These are phyloP conservation scores for Meyerozyma athensensis DNA, from an alignment of 1,139 yeast species.

Conservation along the genomic window DNA sequence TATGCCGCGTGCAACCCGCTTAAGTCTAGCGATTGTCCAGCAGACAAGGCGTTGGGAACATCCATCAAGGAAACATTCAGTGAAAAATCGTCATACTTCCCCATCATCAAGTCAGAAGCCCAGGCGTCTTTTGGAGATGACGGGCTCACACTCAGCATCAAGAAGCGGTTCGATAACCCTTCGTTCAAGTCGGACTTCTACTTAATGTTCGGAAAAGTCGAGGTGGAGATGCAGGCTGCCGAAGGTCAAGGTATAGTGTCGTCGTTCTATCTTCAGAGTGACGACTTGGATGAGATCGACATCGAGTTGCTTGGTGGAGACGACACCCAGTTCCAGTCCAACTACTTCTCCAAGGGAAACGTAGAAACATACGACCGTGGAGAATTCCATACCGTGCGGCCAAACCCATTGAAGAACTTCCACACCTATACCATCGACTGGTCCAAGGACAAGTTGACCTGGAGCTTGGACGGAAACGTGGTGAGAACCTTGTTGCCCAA, in stretches of 20 bases:
- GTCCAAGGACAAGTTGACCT: slow-evolving; percentile 56
- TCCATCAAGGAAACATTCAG: slow-evolving; percentile 49
- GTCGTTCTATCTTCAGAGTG: slow-evolving; percentile 76
- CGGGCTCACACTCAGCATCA: slow-evolving; percentile 60
- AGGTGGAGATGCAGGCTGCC: slow-evolving; percentile 67
- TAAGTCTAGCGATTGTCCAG: slow-evolving; percentile 22
- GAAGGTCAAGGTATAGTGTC: slow-evolving; percentile 75
- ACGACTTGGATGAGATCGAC: slow-evolving; percentile 84
- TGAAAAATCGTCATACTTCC: slow-evolving; percentile 36
- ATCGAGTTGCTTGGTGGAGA: slow-evolving; percentile 83
- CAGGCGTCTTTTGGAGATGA: slow-evolving; percentile 13
- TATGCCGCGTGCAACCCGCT: slow-evolving; percentile 27
- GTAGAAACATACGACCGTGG: slow-evolving; percentile 78
- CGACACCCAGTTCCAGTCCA: slow-evolving; percentile 66
- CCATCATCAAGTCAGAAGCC: slow-evolving; percentile 23
- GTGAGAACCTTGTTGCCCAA: slow-evolving; percentile 56
- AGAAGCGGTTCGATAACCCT: slow-evolving; percentile 68
- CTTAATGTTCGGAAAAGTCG: slow-evolving; percentile 82
- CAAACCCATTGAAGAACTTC: slow-evolving; percentile 48
- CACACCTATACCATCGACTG: slow-evolving; percentile 84
- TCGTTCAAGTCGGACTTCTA: slow-evolving; percentile 71
- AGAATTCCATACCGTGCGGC: slow-evolving; percentile 50
- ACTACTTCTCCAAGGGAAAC: slow-evolving; percentile 78
- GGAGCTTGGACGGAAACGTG: slow-evolving; percentile 58
- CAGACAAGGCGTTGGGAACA: slow-evolving; percentile 53